Conservation (phyloP, 768 basidiomycete species). For the Coprinopsis strossmayeri region DNA sequence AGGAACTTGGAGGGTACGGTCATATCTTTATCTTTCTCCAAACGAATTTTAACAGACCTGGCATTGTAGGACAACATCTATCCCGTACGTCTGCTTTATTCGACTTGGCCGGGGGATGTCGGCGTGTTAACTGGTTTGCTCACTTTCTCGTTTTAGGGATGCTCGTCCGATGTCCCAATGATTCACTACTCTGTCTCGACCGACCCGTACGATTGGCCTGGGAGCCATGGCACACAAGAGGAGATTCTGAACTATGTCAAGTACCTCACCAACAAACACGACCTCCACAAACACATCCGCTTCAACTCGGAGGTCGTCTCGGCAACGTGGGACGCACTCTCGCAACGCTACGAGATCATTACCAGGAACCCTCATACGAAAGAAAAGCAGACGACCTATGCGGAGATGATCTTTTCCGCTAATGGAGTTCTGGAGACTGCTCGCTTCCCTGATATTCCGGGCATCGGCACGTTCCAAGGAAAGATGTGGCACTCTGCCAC, state of each 20-base stretch:
- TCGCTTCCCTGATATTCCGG: slow-evolving; percentile 26
- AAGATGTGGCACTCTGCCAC: slow-evolving; percentile 45
- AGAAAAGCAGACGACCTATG: slow-evolving; percentile 21
- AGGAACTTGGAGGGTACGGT: slow-evolving; percentile 48
- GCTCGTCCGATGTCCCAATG: slow-evolving; percentile 36
- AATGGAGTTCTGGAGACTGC: slow-evolving; percentile 41
- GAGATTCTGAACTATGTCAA: slow-evolving; percentile 40
- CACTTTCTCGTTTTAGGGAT: too few relatives aligned
- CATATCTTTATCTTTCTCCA: too few relatives aligned
- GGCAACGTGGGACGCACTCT: not conserved
- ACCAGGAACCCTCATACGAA: slow-evolving; percentile 22
- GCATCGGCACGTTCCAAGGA: slow-evolving; percentile 39
- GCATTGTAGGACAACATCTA: not conserved
- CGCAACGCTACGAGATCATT: not conserved
- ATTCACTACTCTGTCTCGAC: slow-evolving; percentile 42
- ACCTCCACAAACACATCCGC: not conserved
- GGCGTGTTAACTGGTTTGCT: too few relatives aligned
- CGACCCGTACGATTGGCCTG: slow-evolving; percentile 40
- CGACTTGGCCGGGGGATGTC: not conserved
- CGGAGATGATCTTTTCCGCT: slow-evolving; percentile 47
- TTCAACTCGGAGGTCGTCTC: not conserved
- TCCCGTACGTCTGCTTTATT: not conserved
- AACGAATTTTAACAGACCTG: not conserved
- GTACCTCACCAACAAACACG: slow-evolving; percentile 18
- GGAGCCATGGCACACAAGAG: slow-evolving; percentile 32